A percentile compares a stretch with the other conserved stretches of the same genome.
phyloP scores from a whole-genome alignment of 1,139 yeast species.

The Wickerhamiella pararugosa region DNA sequence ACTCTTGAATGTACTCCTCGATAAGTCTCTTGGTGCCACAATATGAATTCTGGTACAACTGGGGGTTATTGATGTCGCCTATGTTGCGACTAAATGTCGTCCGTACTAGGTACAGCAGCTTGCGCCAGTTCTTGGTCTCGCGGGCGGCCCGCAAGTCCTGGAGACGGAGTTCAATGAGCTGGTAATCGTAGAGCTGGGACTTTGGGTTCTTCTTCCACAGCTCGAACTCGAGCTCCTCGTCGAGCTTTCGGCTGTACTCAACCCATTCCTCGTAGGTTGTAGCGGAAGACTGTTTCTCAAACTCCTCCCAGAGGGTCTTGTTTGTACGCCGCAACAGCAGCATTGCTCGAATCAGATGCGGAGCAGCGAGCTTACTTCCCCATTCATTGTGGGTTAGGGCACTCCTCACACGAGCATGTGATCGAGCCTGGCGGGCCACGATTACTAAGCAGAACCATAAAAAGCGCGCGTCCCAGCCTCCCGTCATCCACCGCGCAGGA shows the following conservation, averaged over 20 bases:
- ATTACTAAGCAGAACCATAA: too few relatives aligned
- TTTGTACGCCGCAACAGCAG: too few relatives aligned
- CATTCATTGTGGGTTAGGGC: too few relatives aligned
- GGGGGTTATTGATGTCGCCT: conserved; percentile 77
- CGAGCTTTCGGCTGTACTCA: conserved; percentile 45
- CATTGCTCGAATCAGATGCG: too few relatives aligned
- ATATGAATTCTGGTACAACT: conserved; percentile 60
- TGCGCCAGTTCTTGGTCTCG: conserved; percentile 37
- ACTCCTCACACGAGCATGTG: too few relatives aligned
- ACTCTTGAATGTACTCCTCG: conserved; percentile 71
- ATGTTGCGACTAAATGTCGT: conserved; percentile 76
- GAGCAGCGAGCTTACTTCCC: too few relatives aligned
- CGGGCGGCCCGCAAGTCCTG: conserved; percentile 51
- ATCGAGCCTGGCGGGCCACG: too few relatives aligned
- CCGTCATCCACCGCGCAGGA: not conserved
- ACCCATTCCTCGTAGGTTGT: conserved; percentile 56
- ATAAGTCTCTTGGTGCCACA: conserved; percentile 77
- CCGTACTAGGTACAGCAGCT: conserved; percentile 55
- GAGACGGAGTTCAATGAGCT: conserved; percentile 40
- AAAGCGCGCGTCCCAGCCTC: not conserved
- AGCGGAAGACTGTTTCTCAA: conserved; percentile 7
- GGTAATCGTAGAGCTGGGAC: conserved; percentile 57
- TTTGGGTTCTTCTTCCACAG: conserved; percentile 45
- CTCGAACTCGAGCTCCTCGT: conserved; percentile 45
- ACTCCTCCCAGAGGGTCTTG: not conserved